Conservation (phyloP, 169 alveolate genomes). For the Perkinsus olseni region DNA sequence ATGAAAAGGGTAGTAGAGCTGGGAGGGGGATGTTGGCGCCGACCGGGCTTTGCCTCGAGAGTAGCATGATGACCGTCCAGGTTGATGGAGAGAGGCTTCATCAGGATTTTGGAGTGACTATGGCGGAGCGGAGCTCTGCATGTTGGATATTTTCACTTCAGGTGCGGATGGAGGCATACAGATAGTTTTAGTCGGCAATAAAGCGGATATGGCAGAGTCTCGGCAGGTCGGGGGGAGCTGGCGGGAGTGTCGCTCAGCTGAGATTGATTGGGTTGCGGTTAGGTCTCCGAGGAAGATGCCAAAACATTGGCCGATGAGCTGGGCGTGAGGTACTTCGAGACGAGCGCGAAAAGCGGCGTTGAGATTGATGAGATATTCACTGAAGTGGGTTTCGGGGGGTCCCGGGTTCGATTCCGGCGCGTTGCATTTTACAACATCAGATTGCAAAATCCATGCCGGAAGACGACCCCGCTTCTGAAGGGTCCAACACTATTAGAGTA, state of each 20-base stretch:
- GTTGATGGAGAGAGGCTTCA: too few species aligned
- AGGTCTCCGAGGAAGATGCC: conserved; percentile 74
- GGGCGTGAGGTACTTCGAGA: conserved; percentile 45
- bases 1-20: not conserved
- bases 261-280: not conserved
- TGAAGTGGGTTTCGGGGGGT: not conserved
- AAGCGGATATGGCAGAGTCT: conserved; percentile 84
- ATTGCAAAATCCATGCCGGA: not conserved
- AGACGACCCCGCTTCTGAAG: not conserved
- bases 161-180: conserved; percentile 83
- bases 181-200: conserved; percentile 85
- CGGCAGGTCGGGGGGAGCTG: conserved; percentile 43
- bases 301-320: conserved; percentile 55
- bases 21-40: too few species aligned
- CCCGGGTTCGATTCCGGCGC: not conserved
- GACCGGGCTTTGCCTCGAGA: too few species aligned
- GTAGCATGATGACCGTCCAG: too few species aligned
- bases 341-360: conserved; percentile 63
- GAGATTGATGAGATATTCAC: conserved; percentile 23
- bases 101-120: too few species aligned
- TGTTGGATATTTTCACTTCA: too few species aligned
- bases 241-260: not conserved
- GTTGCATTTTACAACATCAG: not conserved
- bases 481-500: not conserved
- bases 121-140: not conserved